These are phyloP conservation scores for Mycosphaerella arachidis DNA, from an alignment of 2,329 filamentous ascomycete species.

Conservation along the genomic window DNA sequence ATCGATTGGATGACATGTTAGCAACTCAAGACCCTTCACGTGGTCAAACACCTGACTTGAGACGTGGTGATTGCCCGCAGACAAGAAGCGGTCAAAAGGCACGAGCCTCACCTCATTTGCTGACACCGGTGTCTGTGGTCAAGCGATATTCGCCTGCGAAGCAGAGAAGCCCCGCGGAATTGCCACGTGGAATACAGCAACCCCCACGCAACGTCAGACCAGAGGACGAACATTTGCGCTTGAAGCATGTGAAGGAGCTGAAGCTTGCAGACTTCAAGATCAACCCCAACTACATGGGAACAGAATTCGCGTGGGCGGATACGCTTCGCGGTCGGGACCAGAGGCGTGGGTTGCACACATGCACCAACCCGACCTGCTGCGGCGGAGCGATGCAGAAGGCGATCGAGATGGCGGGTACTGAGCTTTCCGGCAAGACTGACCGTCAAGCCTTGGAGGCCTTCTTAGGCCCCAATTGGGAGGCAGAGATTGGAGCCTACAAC, in stretches of 20 bases:
- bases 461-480: slow-evolving; percentile 25
- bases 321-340: slow-evolving; percentile 67
- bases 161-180: background rate
- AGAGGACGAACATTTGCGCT: slow-evolving; percentile 50
- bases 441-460: slow-evolving; percentile 26
- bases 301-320: slow-evolving; percentile 69
- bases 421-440: slow-evolving; percentile 23
- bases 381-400: slow-evolving; percentile 66
- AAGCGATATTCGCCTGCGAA: slow-evolving; percentile 8
- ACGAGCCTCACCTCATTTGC: background rate
- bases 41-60: slow-evolving; percentile 12
- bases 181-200: slow-evolving; percentile 8
- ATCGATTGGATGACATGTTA: slow-evolving; percentile 24
- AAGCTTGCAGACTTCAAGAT: slow-evolving; percentile 72
- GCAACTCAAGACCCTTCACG: slow-evolving; percentile 9
- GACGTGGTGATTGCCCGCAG: background rate
- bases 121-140: background rate
- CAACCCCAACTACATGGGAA: slow-evolving; percentile 68
- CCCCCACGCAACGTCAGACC: slow-evolving; percentile 25
- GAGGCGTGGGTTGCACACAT: slow-evolving; percentile 67
- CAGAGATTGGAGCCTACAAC: slow-evolving; percentile 20
- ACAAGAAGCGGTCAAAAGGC: background rate
- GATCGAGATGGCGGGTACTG: slow-evolving; percentile 41
- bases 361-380: slow-evolving; percentile 71
- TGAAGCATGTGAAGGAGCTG: slow-evolving; percentile 55